phyloP scores from a whole-genome alignment of 129 eudicot genomes.

The Saposhnikovia divaricata region DNA sequence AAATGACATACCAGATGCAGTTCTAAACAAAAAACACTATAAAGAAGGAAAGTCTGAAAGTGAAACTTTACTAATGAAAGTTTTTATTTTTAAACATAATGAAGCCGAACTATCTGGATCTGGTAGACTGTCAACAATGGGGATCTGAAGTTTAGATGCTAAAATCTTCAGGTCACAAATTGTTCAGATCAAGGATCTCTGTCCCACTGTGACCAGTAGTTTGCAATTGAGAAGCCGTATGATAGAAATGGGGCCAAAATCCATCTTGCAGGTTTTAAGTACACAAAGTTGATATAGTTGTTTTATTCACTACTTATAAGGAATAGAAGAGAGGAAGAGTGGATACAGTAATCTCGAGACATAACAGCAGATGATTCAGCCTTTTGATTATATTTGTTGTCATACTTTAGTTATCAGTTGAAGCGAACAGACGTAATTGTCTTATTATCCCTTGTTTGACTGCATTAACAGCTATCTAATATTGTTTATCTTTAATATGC shows the following conservation, averaged over 20 bases:
- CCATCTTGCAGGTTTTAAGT: background rate
- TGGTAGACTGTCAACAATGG: background rate
- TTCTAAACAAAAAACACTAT: background rate
- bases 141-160: background rate
- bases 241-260: background rate
- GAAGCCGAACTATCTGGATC: background rate
- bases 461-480: slow-evolving; percentile 7
- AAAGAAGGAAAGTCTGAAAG: background rate
- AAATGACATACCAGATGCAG: background rate
- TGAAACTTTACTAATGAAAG: background rate
- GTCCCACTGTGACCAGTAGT: background rate
- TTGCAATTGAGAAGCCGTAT: too few relatives aligned
- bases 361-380: background rate
- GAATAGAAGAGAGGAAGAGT: background rate
- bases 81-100: too few relatives aligned
- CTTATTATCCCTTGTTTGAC: slow-evolving; percentile 1
- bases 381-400: background rate
- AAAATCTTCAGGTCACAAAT: background rate
- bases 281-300: background rate
- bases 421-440: background rate
- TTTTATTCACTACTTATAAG: background rate
- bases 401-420: background rate
- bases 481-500: slow-evolving; percentile 9
- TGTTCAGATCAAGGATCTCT: background rate
- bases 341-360: background rate